These are phyloP conservation scores for Hysterium pulicare DNA, from an alignment of 2,329 filamentous ascomycete genomes.

Conservation along the genomic window DNA sequence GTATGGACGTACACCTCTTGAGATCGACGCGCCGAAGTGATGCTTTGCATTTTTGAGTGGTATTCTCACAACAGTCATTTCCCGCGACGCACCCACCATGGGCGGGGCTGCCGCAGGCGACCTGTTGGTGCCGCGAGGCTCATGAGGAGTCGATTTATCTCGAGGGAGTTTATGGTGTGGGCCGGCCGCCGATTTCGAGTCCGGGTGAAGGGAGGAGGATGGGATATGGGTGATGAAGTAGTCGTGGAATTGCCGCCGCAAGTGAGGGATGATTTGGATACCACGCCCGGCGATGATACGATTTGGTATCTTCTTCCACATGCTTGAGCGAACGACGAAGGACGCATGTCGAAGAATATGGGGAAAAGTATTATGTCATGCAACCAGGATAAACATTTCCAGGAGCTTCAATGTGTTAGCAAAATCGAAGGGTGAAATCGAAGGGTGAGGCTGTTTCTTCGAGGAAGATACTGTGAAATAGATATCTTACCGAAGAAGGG, in stretches of 20 bases:
- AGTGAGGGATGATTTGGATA: conserved; percentile 8
- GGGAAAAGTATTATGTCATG: conserved; percentile 30
- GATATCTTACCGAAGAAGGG: too few relatives aligned
- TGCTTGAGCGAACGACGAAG: conserved; percentile 31
- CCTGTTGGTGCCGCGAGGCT: conserved; percentile 39
- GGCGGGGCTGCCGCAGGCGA: conserved; percentile 33
- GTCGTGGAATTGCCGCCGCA: conserved; percentile 67
- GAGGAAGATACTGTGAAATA: neutral
- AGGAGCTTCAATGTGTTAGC: neutral
- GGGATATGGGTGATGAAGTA: conserved; percentile 97
- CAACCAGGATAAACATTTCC: conserved; percentile 7
- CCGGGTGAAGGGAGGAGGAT: conserved; percentile 87
- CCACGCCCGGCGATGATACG: conserved; percentile 21
- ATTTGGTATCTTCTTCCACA: conserved; percentile 36
- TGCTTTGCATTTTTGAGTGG: conserved; percentile 91
- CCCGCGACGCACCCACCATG: conserved; percentile 47
- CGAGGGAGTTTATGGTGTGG: conserved; percentile 84
- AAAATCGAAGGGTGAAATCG: neutral
- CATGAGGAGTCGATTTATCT: conserved; percentile 76
- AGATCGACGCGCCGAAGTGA: conserved; percentile 80
- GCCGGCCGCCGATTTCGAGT: conserved; percentile 62
- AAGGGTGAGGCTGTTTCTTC: neutral
- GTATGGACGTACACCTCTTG: conserved; percentile 77
- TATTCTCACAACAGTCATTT: conserved; percentile 92
- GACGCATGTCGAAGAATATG: conserved; percentile 24